Base-by-base conservation (phyloP, 495 filamentous ascomycete species). In the Penicillium silybi region DNA sequence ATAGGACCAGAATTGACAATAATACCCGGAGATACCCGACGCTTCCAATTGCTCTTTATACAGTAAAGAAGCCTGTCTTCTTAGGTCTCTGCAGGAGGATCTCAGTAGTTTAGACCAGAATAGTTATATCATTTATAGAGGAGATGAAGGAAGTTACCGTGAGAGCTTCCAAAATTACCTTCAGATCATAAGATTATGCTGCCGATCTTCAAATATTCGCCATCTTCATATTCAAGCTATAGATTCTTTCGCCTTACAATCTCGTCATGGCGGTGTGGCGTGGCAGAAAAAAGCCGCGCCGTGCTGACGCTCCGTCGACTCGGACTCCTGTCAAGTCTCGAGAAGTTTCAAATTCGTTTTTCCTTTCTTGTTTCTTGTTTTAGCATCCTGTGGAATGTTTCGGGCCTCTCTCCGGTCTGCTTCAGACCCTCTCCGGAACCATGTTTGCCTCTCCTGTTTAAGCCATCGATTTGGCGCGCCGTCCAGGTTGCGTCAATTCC, bases 401-500 rank as follows among this genome's bases (percentile, higher is more conserved):
- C 72, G 72, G 53, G 53, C 58, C 44, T 71, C 67, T 29, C 46
- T 68, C 45, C 64, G 72, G 69, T 72, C 71, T 67, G 63, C 61
- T 47, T 57, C 68, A 70, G 71, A 65, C 66, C 70, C 68, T 56
- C 25, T 63, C 22, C 63, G 66, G 48, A 62, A 62, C 41, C 56
- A 73, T 68, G 63, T 71, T 50, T 73, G 64, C 57, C 45, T 64
- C 48, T 69, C 67, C 45, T 76, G 67, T 59, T 40, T 70, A 62
- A 53, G 63, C 17, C 60, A 53, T 46, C 54, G 64, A 52, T 54
- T 53, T 41, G 57, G 46, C 37, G 59, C 55, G 47, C 56, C 54
- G 34, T 34, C 51, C 46, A 63, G 53, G 20, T 39, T 58, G 41
- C 70, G 68, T 48, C 58, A 56, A 50, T 71, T 72, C 32, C 61